These are phyloP conservation scores for Fusarium gaditjirri DNA, from an alignment of 2,329 filamentous ascomycete genomes.

Conservation along the genomic window DNA sequence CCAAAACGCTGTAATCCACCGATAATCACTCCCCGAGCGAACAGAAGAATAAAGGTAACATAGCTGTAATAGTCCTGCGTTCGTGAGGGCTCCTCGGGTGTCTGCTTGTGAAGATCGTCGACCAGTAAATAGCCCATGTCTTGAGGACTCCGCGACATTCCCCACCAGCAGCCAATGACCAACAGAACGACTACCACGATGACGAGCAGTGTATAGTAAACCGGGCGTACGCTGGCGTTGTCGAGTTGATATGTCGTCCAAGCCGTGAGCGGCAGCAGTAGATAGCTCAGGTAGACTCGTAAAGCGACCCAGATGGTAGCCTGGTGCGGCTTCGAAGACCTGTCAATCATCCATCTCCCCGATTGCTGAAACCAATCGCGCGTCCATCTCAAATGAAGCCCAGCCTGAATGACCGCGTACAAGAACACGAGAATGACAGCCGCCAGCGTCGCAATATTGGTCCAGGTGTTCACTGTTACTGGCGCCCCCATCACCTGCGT, in stretches of 20 bases:
- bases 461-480: slow-evolving; percentile 72
- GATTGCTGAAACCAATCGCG: slow-evolving; percentile 57
- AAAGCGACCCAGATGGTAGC: slow-evolving; percentile 61
- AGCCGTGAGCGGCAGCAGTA: slow-evolving; percentile 76
- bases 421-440: slow-evolving; percentile 67
- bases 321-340: slow-evolving; percentile 46
- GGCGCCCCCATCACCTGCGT: slow-evolving; percentile 75
- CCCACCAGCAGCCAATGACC: slow-evolving; percentile 45
- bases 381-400: slow-evolving; percentile 28
- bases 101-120: slow-evolving; percentile 72
- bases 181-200: slow-evolving; percentile 36
- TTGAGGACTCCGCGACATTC: slow-evolving; percentile 35
- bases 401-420: slow-evolving; percentile 63
- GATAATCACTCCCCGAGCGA: slow-evolving; percentile 25
- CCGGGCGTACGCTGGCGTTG: slow-evolving; percentile 21
- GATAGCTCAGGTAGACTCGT: slow-evolving; percentile 79
- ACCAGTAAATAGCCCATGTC: slow-evolving; percentile 47
- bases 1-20: slow-evolving; percentile 32
- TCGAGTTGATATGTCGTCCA: slow-evolving; percentile 77
- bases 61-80: slow-evolving; percentile 62
- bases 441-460: slow-evolving; percentile 73
- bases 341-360: slow-evolving; percentile 36
- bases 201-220: slow-evolving; percentile 50
- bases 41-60: slow-evolving; percentile 26
- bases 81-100: slow-evolving; percentile 51